Conservation (phyloP, 129 eudicot genomes). For the Calendula officinalis region DNA sequence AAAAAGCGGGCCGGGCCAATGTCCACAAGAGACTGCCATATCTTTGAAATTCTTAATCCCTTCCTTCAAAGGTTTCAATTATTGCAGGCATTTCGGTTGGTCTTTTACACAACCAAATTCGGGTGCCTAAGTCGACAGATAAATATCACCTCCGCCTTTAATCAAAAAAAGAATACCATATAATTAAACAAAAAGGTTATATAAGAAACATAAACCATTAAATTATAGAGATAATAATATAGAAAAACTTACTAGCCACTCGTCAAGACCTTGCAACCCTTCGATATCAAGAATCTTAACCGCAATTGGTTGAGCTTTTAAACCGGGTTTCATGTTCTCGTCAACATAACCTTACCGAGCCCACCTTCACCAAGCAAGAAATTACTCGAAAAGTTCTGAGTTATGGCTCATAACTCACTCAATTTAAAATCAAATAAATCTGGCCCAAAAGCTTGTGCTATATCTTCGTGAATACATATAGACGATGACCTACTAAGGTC, state of each 20-base stretch:
- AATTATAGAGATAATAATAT: not conserved
- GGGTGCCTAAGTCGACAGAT: conserved; percentile 87
- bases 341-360: conserved; percentile 83
- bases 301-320: conserved; percentile 95
- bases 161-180: not conserved
- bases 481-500: conserved; percentile 79
- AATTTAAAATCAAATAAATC: conserved; percentile 82
- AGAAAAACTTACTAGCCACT: conserved; percentile 87
- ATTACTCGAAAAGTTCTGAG: conserved; percentile 73
- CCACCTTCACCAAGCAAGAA: conserved; percentile 94
- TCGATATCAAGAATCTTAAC: conserved; percentile 96
- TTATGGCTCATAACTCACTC: conserved; percentile 62
- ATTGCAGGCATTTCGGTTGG: too few relatives aligned
- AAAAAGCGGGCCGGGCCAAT: too few relatives aligned
- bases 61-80: too few relatives aligned
- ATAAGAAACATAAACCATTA: too few relatives aligned
- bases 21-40: too few relatives aligned
- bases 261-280: conserved; percentile 94
- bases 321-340: conserved; percentile 61
- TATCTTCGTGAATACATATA: conserved; percentile 65
- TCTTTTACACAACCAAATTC: too few relatives aligned
- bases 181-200: not conserved
- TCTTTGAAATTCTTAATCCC: too few relatives aligned
- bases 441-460: conserved; percentile 73
- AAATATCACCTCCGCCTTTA: conserved; percentile 91